Evolutionary conservation across 2,329 filamentous ascomycete species (phyloP).

Genomic region (Cercospora sesami): DNA sequence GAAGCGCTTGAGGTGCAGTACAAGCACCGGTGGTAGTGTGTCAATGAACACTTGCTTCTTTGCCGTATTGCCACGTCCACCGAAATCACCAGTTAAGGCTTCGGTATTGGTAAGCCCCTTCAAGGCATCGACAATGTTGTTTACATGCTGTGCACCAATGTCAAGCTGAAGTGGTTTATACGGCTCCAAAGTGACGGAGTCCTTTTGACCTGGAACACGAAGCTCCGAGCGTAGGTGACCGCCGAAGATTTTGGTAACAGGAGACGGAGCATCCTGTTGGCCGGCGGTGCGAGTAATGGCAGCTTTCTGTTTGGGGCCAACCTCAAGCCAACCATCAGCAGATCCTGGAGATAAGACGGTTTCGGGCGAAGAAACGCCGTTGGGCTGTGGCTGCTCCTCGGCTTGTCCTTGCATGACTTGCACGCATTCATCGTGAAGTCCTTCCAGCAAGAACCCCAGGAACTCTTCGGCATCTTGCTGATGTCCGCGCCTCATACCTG

Average conservation of each 20-base stretch:
- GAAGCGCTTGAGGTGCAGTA: conserved; percentile 95
- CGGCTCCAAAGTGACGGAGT: conserved; percentile 87
- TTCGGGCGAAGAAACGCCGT: conserved; percentile 44
- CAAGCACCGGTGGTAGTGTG: conserved; percentile 83
- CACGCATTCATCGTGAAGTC: conserved; percentile 88
- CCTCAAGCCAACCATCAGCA: conserved; percentile 80
- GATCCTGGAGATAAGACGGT: conserved; percentile 44
- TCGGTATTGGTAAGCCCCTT: conserved; percentile 82
- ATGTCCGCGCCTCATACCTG: conserved; percentile 91
- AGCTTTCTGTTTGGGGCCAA: conserved; percentile 86
- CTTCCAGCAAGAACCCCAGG: conserved; percentile 85
- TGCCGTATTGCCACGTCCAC: conserved; percentile 69
- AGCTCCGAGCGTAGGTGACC: conserved; percentile 89
- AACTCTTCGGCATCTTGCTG: conserved; percentile 99
- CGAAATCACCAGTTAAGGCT: conserved; percentile 80
- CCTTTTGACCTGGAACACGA: conserved; percentile 79
- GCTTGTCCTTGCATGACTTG: conserved; percentile 60
- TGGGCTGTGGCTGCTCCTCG: conserved; percentile 32
- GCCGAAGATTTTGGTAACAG: conserved; percentile 91
- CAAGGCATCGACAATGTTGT: conserved; percentile 88
- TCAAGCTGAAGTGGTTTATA: conserved; percentile 94
- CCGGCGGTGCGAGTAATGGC: conserved; percentile 85
- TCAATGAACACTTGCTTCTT: conserved; percentile 97
- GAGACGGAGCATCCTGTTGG: conserved; percentile 55
- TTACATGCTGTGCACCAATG: conserved; percentile 81